Evolutionary conservation across 495 filamentous ascomycete species (phyloP).

Genomic region (Letharia columbiana): DNA sequence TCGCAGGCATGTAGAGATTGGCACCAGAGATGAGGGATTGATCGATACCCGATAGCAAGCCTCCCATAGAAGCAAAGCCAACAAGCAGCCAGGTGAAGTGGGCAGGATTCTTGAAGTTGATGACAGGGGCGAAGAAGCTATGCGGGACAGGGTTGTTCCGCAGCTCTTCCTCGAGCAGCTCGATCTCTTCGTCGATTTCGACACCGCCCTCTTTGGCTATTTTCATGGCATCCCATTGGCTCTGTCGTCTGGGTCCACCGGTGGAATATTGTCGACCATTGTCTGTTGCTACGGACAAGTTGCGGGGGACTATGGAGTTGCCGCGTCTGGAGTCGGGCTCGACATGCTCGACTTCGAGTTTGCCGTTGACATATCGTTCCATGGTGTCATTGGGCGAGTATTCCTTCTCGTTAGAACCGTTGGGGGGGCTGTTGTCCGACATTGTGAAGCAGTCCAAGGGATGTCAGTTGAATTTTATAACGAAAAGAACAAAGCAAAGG

Average conservation of each 20-base stretch:
- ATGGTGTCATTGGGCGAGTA: conserved; percentile 12
- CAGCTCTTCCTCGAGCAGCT: conserved; percentile 18
- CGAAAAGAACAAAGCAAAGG: not conserved
- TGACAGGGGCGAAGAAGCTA: conserved; percentile 16
- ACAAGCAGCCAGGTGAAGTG: conserved; percentile 52
- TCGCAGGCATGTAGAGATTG: conserved; percentile 47
- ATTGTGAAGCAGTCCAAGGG: not conserved
- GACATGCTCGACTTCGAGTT: conserved; percentile 19
- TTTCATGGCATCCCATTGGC: conserved; percentile 21
- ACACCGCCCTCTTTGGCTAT: conserved; percentile 22
- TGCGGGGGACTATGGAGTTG: conserved; percentile 9
- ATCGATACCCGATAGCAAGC: conserved; percentile 53
- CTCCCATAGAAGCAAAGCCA: conserved; percentile 55
- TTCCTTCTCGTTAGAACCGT: conserved; percentile 2
- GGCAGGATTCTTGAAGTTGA: conserved; percentile 21
- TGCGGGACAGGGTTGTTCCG: conserved; percentile 15
- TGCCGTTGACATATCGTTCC: conserved; percentile 17
- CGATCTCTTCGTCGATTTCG: conserved; percentile 21
- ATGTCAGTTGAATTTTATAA: not conserved
- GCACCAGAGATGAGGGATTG: conserved; percentile 54
- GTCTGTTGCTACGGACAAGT: conserved; percentile 16
- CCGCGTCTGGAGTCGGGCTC: conserved; percentile 7
- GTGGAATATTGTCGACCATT: conserved; percentile 20
- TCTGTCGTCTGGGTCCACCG: conserved; percentile 16
- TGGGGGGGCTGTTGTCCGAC: conserved; percentile 3